These are phyloP conservation scores for Ascocoryne sarcoides DNA, from an alignment of 2,329 filamentous ascomycete genomes.

Conservation along the genomic window DNA sequence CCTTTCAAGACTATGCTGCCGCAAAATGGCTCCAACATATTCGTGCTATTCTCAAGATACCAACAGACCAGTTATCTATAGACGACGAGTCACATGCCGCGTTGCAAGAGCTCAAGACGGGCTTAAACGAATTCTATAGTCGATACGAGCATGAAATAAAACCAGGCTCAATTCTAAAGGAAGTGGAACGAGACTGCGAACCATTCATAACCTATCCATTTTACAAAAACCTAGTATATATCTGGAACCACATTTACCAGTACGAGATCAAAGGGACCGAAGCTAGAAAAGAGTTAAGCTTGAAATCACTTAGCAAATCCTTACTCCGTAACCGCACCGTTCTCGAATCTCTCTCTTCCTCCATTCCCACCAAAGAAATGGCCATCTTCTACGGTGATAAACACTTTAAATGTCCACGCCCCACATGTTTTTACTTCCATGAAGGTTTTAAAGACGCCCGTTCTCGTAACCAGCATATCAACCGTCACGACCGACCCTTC, in stretches of 20 bases:
- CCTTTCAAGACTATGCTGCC: conserved; percentile 27
- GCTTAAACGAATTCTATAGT: no score
- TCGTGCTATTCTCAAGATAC: conserved; percentile 5
- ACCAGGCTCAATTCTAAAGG: no score
- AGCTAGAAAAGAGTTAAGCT: no score
- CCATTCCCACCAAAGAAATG: background rate
- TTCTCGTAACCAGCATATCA: conserved; percentile 29
- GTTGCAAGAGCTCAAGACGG: no score
- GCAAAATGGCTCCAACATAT: conserved; percentile 26
- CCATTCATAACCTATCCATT: no score
- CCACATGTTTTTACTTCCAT: conserved; percentile 34
- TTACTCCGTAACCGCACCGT: conserved; percentile 1
- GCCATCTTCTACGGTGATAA: conserved; percentile 28
- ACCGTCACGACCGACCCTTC: conserved; percentile 31
- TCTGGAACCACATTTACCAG: no score
- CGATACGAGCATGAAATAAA: no score
- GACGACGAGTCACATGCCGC: conserved; percentile 2
- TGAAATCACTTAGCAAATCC: no score
- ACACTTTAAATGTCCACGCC: conserved; percentile 31
- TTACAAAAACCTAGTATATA: no score
- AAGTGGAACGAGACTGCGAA: no score
- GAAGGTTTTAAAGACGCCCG: conserved; percentile 30
- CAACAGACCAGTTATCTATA: background rate
- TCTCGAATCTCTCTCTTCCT: conserved; percentile 3
- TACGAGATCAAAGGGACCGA: no score